Conservation (phyloP, 1,284 basidiomycete genomes). For the Rhizoctonia solani region DNA sequence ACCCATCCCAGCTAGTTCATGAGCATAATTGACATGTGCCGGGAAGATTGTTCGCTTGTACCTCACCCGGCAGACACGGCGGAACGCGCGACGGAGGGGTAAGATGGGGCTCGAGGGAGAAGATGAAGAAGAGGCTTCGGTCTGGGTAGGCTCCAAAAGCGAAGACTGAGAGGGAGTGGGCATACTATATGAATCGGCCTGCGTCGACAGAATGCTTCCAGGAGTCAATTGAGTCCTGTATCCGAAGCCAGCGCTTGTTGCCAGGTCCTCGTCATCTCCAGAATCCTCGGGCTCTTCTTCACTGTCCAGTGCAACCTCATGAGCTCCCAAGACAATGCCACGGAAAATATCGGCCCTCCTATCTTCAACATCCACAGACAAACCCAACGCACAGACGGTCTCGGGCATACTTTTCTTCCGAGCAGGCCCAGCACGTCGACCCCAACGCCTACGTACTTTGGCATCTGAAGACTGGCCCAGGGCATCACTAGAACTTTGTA, state of each 20-base stretch:
- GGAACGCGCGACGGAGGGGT: conserved; percentile 5
- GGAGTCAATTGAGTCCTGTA: background rate
- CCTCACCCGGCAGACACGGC: conserved; percentile 1
- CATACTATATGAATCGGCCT: background rate
- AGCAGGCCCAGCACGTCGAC: background rate
- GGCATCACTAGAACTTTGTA: conserved; percentile 41
- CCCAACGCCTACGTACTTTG: background rate
- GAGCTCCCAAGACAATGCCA: conserved; percentile 10
- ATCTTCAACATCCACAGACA: conserved; percentile 13
- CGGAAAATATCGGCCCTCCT: conserved; percentile 14
- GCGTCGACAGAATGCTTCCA: background rate
- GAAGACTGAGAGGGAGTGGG: conserved; percentile 20
- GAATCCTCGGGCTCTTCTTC: background rate
- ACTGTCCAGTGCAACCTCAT: conserved; percentile 8
- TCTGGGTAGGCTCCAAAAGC: background rate
- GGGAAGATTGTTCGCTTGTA: conserved; percentile 28
- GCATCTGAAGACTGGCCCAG: no score
- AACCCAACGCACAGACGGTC: background rate
- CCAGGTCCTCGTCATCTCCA: background rate
- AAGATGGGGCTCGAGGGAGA: background rate
- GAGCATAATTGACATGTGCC: conserved; percentile 25
- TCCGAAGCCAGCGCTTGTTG: background rate
- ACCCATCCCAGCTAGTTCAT: conserved; percentile 23
- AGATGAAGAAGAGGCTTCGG: background rate
- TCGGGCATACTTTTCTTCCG: background rate